Percentiles rank a stretch among this genome's conserved stretches.
phyloP scores from a whole-genome alignment of 1,139 yeast genomes.

The Eremothecium gossypii region DNA sequence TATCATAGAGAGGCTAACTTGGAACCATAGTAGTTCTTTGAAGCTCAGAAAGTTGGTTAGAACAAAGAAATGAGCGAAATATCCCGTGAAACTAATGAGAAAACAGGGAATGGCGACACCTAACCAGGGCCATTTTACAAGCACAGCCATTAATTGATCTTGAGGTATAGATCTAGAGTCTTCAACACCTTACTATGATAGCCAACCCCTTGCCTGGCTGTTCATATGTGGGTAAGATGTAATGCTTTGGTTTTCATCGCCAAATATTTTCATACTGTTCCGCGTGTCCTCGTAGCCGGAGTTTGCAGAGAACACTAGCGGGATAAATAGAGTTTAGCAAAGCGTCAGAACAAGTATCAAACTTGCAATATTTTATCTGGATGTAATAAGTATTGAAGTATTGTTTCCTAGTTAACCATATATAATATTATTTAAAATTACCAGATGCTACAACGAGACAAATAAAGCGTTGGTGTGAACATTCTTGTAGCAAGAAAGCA shows the following conservation, averaged over 20 bases:
- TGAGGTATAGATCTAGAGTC: too few relatives aligned
- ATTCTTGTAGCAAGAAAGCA: conserved; percentile 49
- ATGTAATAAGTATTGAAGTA: neutral
- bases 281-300: too few relatives aligned
- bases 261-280: too few relatives aligned
- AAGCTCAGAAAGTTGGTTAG: conserved; percentile 38
- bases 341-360: too few relatives aligned
- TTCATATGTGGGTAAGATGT: too few relatives aligned
- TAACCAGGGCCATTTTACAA: conserved; percentile 48
- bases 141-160: conserved; percentile 27
- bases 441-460: neutral
- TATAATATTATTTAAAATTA: neutral
- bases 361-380: too few relatives aligned
- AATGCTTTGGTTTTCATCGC: too few relatives aligned
- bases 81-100: conserved; percentile 54
- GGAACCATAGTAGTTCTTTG: conserved; percentile 40
- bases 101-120: conserved; percentile 60
- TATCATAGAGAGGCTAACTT: conserved; percentile 43
- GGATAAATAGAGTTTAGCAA: too few relatives aligned
- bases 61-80: conserved; percentile 53
- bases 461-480: conserved; percentile 32
- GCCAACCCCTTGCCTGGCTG: too few relatives aligned
- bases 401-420: neutral
- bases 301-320: too few relatives aligned
- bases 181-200: too few relatives aligned